Conservation (phyloP, 495 filamentous ascomycete genomes). For the Podospora fimiseda region DNA sequence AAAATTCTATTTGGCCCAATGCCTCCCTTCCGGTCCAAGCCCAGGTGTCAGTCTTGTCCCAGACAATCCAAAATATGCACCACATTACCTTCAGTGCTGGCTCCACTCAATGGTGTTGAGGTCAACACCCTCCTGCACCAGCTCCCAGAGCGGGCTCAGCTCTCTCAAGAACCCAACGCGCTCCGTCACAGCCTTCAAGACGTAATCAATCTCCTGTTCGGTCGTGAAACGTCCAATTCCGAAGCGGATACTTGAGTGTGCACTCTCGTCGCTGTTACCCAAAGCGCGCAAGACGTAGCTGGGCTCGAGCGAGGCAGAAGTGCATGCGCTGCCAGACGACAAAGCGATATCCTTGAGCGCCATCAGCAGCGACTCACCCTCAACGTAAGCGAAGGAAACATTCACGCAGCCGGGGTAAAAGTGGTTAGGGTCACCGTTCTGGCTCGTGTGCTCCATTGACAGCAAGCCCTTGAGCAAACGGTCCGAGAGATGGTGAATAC, state of each 20-base stretch:
- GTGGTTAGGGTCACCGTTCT: slow-evolving; percentile 76
- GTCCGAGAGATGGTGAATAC: slow-evolving; percentile 74
- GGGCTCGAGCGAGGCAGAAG: slow-evolving; percentile 91
- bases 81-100: slow-evolving; percentile 58
- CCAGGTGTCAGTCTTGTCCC: too few species aligned
- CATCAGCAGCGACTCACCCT: slow-evolving; percentile 97
- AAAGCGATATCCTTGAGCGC: slow-evolving; percentile 96
- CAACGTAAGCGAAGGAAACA: slow-evolving; percentile 95
- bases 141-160: slow-evolving; percentile 93
- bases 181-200: slow-evolving; percentile 86
- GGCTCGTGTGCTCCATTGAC: slow-evolving; percentile 80
- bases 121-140: slow-evolving; percentile 95
- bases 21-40: too few species aligned
- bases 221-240: slow-evolving; percentile 97
- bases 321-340: slow-evolving; percentile 95
- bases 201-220: slow-evolving; percentile 93
- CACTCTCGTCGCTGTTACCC: slow-evolving; percentile 92
- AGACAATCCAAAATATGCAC: neutral
- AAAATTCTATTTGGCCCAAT: too few species aligned
- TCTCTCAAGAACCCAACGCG: slow-evolving; percentile 89
- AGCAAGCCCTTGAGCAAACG: slow-evolving; percentile 75
- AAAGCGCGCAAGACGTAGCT: slow-evolving; percentile 92
- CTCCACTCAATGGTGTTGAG: slow-evolving; percentile 97
- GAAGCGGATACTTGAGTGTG: slow-evolving; percentile 95
- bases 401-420: slow-evolving; percentile 98